phyloP scores from a whole-genome alignment of 257 asterid genomes.

The Penstemon eatonii region DNA sequence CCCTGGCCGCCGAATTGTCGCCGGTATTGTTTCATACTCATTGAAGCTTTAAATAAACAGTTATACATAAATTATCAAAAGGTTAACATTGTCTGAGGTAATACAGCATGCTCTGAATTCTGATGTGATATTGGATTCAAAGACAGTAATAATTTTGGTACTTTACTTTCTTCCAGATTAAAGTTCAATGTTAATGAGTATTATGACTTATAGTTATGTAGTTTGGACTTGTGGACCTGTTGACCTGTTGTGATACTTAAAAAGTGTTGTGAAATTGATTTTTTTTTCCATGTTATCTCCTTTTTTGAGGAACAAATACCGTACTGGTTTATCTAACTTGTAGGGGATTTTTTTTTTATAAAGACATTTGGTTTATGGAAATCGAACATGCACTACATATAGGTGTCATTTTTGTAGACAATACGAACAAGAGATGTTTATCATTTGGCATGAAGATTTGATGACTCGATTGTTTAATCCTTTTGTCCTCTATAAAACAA shows the following conservation, averaged over 20 bases:
- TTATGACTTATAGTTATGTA: too few relatives aligned
- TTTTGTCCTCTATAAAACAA: slow-evolving; percentile 13
- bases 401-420: background rate
- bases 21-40: background rate
- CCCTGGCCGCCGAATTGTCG: too few relatives aligned
- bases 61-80: background rate
- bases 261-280: too few relatives aligned
- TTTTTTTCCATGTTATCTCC: too few relatives aligned
- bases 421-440: background rate
- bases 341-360: too few relatives aligned
- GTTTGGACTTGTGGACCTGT: too few relatives aligned
- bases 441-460: background rate
- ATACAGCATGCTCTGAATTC: background rate
- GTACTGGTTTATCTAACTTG: too few relatives aligned
- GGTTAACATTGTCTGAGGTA: background rate
- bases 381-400: background rate
- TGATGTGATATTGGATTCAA: background rate
- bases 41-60: background rate
- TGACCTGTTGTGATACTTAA: too few relatives aligned
- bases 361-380: background rate
- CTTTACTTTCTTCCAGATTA: too few relatives aligned
- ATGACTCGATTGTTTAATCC: background rate
- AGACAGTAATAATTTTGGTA: background rate
- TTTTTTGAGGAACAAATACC: too few relatives aligned
- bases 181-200: too few relatives aligned